phyloP scores from a whole-genome alignment of 2,329 filamentous ascomycete species.

The Paracorniculantispora psalliotae region DNA sequence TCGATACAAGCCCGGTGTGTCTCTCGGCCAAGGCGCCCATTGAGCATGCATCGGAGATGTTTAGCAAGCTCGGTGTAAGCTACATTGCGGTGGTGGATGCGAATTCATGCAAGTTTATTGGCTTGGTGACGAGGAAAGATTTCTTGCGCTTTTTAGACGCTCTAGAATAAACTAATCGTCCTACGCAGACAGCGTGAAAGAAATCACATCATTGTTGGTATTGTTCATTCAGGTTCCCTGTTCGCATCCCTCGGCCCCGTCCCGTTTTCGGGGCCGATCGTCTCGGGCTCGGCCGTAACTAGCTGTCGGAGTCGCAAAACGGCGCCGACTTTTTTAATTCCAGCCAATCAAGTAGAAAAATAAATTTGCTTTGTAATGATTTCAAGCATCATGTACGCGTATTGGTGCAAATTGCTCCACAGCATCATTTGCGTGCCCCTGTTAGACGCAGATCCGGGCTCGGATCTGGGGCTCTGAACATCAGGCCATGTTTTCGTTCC shows the following conservation, averaged over 20 bases:
- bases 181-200: too few relatives aligned
- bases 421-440: not conserved
- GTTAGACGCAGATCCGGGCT: not conserved
- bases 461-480: not conserved
- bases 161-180: not conserved
- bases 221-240: too few relatives aligned
- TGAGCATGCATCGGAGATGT: conserved; percentile 57
- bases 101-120: conserved; percentile 43
- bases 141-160: conserved; percentile 23
- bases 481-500: not conserved
- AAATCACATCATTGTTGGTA: too few relatives aligned
- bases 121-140: conserved; percentile 55
- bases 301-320: too few relatives aligned
- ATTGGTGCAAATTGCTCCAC: too few relatives aligned
- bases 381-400: too few relatives aligned
- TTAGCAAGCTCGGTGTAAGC: conserved; percentile 50
- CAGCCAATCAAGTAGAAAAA: too few relatives aligned
- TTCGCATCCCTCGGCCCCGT: too few relatives aligned
- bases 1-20: conserved; percentile 49
- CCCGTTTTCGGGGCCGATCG: too few relatives aligned
- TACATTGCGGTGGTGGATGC: conserved; percentile 50
- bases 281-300: too few relatives aligned
- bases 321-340: too few relatives aligned
- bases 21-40: conserved; percentile 48
- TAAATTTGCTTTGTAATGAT: too few relatives aligned